A percentile compares a stretch with the other conserved stretches of the same genome.
phyloP scores from a whole-genome alignment of 2,329 filamentous ascomycete species.

The Colletotrichum sp. region DNA sequence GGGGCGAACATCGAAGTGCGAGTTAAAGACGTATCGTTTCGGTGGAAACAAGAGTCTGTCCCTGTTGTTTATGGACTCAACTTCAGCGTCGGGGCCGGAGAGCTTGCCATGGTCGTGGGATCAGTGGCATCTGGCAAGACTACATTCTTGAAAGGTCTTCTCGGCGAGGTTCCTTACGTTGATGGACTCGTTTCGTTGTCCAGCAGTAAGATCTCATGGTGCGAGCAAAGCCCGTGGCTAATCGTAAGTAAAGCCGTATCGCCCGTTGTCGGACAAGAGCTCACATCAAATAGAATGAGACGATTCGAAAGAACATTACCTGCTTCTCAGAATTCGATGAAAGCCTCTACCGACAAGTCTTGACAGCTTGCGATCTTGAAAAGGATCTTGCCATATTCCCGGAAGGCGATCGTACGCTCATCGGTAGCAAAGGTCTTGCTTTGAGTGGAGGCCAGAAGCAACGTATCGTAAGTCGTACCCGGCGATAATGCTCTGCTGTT shows the following conservation, averaged over 20 bases:
- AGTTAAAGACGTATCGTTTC: slow-evolving; percentile 32
- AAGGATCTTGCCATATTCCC: slow-evolving; percentile 36
- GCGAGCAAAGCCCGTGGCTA: slow-evolving; percentile 40
- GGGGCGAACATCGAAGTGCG: neutral
- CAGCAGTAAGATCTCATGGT: slow-evolving; percentile 28
- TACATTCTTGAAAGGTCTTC: slow-evolving; percentile 44
- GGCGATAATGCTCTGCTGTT: no score
- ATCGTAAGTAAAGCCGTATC: slow-evolving; percentile 21
- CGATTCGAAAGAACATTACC: slow-evolving; percentile 38
- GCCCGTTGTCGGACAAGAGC: neutral
- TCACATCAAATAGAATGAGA: slow-evolving; percentile 30
- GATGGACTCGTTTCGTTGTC: slow-evolving; percentile 25
- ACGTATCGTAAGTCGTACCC: slow-evolving; percentile 35
- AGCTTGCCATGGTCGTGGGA: slow-evolving; percentile 45
- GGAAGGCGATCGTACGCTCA: slow-evolving; percentile 39
- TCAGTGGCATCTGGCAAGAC: slow-evolving; percentile 51
- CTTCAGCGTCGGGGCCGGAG: slow-evolving; percentile 32
- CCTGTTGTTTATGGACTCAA: slow-evolving; percentile 34
- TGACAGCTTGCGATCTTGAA: slow-evolving; percentile 36
- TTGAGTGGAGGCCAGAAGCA: slow-evolving; percentile 54
- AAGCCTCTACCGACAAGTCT: slow-evolving; percentile 27
- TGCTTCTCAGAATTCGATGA: slow-evolving; percentile 31
- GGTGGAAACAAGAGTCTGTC: slow-evolving; percentile 35
- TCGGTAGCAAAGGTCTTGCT: slow-evolving; percentile 50
- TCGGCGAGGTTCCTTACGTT: slow-evolving; percentile 33